Conservation (phyloP, 1,139 yeast species). For the Pneumocystis wakefieldiae region DNA sequence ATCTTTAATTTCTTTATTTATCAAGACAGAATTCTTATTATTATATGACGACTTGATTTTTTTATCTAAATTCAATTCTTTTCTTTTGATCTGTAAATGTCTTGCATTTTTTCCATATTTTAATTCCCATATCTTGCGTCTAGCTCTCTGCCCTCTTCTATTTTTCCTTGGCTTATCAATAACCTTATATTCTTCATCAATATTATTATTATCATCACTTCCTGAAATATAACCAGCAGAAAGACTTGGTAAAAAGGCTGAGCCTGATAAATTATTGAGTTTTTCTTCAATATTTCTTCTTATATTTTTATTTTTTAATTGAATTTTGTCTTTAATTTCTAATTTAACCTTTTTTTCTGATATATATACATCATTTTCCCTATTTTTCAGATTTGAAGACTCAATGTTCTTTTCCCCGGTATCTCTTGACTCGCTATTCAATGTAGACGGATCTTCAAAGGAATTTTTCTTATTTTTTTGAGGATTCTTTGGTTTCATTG, state of each 20-base stretch:
- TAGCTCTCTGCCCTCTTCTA: conserved; percentile 91
- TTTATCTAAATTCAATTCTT: conserved; percentile 51
- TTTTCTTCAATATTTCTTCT: background rate
- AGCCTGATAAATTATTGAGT: background rate
- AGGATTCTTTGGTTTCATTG: conserved; percentile 23
- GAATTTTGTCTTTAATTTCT: background rate
- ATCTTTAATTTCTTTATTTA: conserved; percentile 21
- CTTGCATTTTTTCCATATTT: conserved; percentile 77
- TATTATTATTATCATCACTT: conserved; percentile 9
- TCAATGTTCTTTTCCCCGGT: background rate
- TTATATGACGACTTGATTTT: conserved; percentile 29
- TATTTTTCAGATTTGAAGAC: background rate
- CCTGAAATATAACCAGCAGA: conserved; percentile 10
- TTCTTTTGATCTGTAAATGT: conserved; percentile 54
- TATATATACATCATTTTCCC: background rate
- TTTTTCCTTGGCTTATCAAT: conserved; percentile 46
- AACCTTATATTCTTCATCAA: conserved; percentile 15
- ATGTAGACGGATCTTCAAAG: background rate
- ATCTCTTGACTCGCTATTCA: background rate
- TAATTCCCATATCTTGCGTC: conserved; percentile 90
- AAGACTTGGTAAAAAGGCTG: conserved; percentile 8
- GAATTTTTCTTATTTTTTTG: conserved; percentile 17
- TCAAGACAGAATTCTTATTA: conserved; percentile 25
- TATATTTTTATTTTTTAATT: conserved; percentile 8
- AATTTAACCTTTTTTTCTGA: background rate